Conservation (phyloP, 1,139 yeast genomes). For the Zygoascus hellenicus region DNA sequence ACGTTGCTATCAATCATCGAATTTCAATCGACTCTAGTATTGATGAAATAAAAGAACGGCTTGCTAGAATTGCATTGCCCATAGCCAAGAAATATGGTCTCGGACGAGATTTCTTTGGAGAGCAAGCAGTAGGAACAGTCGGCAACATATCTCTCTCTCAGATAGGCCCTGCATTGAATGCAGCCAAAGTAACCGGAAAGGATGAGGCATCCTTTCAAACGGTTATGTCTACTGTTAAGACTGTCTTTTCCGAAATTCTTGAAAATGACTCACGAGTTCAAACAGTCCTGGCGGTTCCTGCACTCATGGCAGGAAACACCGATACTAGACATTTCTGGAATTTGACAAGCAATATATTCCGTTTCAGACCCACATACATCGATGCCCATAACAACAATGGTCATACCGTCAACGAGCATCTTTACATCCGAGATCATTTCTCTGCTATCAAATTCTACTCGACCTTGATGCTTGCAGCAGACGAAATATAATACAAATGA, state of each 20-base stretch:
- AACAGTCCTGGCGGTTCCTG: constrained; percentile 50
- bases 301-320: constrained; percentile 74
- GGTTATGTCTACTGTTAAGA: constrained; percentile 4
- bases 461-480: constrained; percentile 7
- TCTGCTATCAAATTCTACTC: constrained; percentile 50
- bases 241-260: background rate
- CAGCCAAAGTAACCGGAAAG: background rate
- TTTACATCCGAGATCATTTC: constrained; percentile 47
- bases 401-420: constrained; percentile 57
- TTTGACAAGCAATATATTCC: constrained; percentile 63
- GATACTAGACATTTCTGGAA: constrained; percentile 77
- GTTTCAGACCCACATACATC: constrained; percentile 45
- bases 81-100: constrained; percentile 6
- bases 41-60: constrained; percentile 37
- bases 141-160: background rate
- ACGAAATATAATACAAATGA: background rate
- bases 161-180: constrained; percentile 4
- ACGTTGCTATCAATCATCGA: constrained; percentile 52
- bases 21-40: constrained; percentile 48
- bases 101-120: constrained; percentile 5
- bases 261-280: background rate
- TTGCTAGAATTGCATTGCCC: constrained; percentile 22
- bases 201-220: background rate
- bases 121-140: background rate
- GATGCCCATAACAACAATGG: constrained; percentile 16